Base-by-base conservation (phyloP, 2,329 filamentous ascomycete species). In the Eurotiales sp. region DNA sequence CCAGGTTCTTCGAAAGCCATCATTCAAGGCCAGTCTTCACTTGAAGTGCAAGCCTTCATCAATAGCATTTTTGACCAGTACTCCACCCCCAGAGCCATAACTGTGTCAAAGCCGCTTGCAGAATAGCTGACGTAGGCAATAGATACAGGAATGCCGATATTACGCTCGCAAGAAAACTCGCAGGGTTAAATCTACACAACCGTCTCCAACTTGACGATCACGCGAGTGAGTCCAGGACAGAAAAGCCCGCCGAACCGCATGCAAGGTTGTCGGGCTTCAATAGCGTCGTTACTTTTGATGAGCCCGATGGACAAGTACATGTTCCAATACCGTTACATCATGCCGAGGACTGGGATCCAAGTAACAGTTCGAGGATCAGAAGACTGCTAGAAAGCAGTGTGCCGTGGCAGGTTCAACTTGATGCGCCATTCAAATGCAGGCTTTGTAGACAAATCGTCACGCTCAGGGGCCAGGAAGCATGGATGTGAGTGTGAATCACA, bases 241-340 rank as follows among this genome's bases (percentile, higher is more conserved):
- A 34, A 14, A 34, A 50, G 17, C 19, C 40, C 2, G 19, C 17
- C 17, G n/a, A 50, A 21, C 42, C 47, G 40, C 47, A 50, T 43
- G 29, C 29, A 12, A 43, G 47, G 25, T 27, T 50, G 12, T 34
- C 29, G 23, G 47, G 47, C 4, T 50, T 43, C 30, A 50, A 43
- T 27, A 50, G 47, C n/a, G 39, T 43, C n/a, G 47, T 50, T 42
- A 50, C 47, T 12, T 50, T 50, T 29, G 47, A 50, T 10, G 47
- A 50, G 30, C 43, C 47, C 14, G n/a, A 34, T 25, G 39, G 42
- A 8, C 47, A 50, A 12, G 40, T 50, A 14, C 40, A 50, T 12
- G 47, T 50, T 19, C 47, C 47, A 14, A 27, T 50, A 36, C 47
- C 47, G 12, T 30, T 11, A 12, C 47, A 50, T 36, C 42, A 43